phyloP scores from a whole-genome alignment of 371 early-diverging fungal species.

The Syncephalis fuscata region DNA sequence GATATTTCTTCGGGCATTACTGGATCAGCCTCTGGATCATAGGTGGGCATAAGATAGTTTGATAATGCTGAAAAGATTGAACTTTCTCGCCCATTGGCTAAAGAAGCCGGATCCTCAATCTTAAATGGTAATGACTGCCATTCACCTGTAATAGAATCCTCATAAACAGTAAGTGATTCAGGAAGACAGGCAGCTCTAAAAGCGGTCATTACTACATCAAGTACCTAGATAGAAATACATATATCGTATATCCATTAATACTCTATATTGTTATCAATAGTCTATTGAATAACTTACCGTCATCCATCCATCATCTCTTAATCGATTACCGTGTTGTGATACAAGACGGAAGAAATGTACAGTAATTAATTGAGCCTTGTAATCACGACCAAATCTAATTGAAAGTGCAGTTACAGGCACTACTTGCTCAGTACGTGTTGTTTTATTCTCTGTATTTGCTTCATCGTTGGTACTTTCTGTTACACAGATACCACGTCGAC shows the following conservation, averaged over 20 bases:
- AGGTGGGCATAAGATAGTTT: constrained; percentile 54
- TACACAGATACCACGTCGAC: too few species aligned
- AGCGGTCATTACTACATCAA: constrained; percentile 58
- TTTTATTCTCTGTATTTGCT: constrained; percentile 36
- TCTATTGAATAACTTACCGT: constrained; percentile 11
- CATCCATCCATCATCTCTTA: constrained; percentile 57
- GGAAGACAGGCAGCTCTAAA: constrained; percentile 55
- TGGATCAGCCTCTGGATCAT: constrained; percentile 52
- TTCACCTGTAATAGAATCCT: constrained; percentile 54
- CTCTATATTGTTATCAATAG: not conserved
- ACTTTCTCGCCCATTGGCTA: constrained; percentile 33
- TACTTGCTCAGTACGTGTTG: constrained; percentile 37
- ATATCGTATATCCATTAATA: too few species aligned
- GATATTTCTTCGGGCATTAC: constrained; percentile 36
- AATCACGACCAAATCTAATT: constrained; percentile 75
- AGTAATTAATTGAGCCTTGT: constrained; percentile 74
- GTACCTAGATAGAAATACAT: constrained; percentile 18
- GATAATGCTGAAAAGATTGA: constrained; percentile 64
- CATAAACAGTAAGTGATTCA: constrained; percentile 42
- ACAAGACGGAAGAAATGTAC: constrained; percentile 68
- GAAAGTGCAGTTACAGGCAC: constrained; percentile 48
- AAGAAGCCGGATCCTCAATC: constrained; percentile 22
- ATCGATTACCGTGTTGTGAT: constrained; percentile 46
- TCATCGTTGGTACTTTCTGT: too few species aligned
- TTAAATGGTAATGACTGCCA: constrained; percentile 51